phyloP scores from a whole-genome alignment of 140 eudicot genomes.

The Senecio squalidus region DNA sequence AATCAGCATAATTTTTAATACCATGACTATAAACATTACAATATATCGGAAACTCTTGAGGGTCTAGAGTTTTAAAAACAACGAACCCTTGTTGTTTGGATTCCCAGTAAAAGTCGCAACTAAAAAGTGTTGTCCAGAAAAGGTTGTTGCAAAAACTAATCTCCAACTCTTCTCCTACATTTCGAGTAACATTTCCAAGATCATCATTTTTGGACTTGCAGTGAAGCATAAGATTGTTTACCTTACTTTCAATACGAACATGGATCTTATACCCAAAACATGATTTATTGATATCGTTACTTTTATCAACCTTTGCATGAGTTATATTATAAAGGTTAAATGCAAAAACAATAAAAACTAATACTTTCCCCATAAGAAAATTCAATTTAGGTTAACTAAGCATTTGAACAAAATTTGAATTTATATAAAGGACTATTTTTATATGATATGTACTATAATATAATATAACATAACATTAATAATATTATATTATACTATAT shows the following conservation, averaged over 20 bases:
- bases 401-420: too few relatives aligned
- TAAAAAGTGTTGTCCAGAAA: background rate
- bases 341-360: too few relatives aligned
- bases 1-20: background rate
- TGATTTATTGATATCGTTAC: background rate
- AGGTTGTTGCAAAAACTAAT: constrained; percentile 8
- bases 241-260: constrained; percentile 1
- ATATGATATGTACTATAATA: too few relatives aligned
- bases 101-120: constrained; percentile 3
- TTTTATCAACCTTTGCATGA: too few relatives aligned
- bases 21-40: background rate
- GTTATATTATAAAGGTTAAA: too few relatives aligned
- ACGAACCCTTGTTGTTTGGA: background rate
- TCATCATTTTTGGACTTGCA: constrained; percentile 18
- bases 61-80: background rate
- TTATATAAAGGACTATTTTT: too few relatives aligned
- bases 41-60: background rate
- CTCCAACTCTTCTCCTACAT: constrained; percentile 12
- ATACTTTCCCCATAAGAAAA: too few relatives aligned
- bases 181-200: constrained; percentile 14
- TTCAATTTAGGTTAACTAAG: too few relatives aligned
- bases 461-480: too few relatives aligned
- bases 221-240: constrained; percentile 12
- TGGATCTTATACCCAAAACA: background rate
- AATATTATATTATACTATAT: too few relatives aligned